Conservation (phyloP, 1,139 yeast species). For the Suhomyces maxii region DNA sequence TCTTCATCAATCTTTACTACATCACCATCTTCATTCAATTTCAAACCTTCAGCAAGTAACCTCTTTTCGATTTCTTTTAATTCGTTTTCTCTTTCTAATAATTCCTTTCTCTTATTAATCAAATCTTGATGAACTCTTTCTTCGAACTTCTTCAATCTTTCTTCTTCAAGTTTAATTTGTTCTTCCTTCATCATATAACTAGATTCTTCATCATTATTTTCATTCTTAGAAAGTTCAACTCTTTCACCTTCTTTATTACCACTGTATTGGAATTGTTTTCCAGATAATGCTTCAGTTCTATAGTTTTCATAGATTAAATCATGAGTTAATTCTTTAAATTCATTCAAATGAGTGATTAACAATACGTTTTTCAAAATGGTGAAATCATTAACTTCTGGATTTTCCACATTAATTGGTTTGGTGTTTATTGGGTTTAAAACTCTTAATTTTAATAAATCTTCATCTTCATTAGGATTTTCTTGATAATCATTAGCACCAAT, state of each 20-base stretch:
- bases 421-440: slow-evolving; percentile 36
- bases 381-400: slow-evolving; percentile 62
- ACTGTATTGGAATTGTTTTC: slow-evolving; percentile 46
- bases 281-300: slow-evolving; percentile 64
- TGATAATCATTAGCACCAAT: slow-evolving; percentile 48
- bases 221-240: slow-evolving; percentile 13
- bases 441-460: slow-evolving; percentile 40
- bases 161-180: slow-evolving; percentile 78
- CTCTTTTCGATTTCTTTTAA: slow-evolving; percentile 79
- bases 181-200: slow-evolving; percentile 69
- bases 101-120: slow-evolving; percentile 77
- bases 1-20: slow-evolving; percentile 31
- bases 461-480: slow-evolving; percentile 31
- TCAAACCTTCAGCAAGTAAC: slow-evolving; percentile 57
- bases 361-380: slow-evolving; percentile 64
- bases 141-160: slow-evolving; percentile 73
- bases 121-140: slow-evolving; percentile 90
- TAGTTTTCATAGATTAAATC: slow-evolving; percentile 66
- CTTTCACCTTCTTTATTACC: slow-evolving; percentile 20
- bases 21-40: slow-evolving; percentile 44
- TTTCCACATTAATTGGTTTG: slow-evolving; percentile 50
- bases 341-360: slow-evolving; percentile 76
- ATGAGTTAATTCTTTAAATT: slow-evolving; percentile 70
- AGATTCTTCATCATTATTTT: slow-evolving; percentile 33
- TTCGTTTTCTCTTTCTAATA: slow-evolving; percentile 86